phyloP scores from a whole-genome alignment of 163 green algal genomes.

The Smithsoniella earleae region DNA sequence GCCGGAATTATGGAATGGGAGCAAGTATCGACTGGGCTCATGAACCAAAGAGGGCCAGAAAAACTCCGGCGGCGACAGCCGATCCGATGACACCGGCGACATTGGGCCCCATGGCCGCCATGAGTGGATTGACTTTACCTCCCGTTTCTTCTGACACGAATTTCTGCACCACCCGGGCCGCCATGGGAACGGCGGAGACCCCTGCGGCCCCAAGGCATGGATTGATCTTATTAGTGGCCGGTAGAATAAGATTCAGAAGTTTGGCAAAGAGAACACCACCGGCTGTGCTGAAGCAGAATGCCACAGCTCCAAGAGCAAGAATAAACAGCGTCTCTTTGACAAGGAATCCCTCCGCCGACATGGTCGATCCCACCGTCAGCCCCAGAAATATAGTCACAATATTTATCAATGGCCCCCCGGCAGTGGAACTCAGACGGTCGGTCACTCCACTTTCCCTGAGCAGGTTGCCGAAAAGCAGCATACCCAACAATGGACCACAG shows the following conservation, averaged over 20 bases:
- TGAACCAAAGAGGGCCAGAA: too few species aligned
- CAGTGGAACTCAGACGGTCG: background rate
- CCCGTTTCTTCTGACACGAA: too few species aligned
- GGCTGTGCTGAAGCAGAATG: background rate
- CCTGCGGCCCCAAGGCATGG: too few species aligned
- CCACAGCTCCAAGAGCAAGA: background rate
- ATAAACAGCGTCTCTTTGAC: background rate
- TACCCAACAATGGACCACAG: background rate
- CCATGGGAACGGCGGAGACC: too few species aligned
- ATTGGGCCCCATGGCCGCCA: too few species aligned
- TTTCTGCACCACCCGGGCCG: too few species aligned
- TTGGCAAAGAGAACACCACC: background rate
- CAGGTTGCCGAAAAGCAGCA: background rate
- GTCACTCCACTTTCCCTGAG: background rate
- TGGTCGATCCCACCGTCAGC: background rate
- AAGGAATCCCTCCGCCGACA: background rate
- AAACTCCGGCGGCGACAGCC: too few species aligned
- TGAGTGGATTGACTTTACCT: too few species aligned
- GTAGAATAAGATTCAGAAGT: background rate
- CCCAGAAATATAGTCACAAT: background rate
- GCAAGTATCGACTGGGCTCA: too few species aligned
- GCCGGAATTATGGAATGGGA: too few species aligned
- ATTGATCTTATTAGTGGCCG: background rate
- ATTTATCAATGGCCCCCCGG: background rate
- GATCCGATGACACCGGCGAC: too few species aligned